These are phyloP conservation scores for Chaetomium cochliodes DNA, from an alignment of 495 filamentous ascomycete genomes.

Conservation along the genomic window DNA sequence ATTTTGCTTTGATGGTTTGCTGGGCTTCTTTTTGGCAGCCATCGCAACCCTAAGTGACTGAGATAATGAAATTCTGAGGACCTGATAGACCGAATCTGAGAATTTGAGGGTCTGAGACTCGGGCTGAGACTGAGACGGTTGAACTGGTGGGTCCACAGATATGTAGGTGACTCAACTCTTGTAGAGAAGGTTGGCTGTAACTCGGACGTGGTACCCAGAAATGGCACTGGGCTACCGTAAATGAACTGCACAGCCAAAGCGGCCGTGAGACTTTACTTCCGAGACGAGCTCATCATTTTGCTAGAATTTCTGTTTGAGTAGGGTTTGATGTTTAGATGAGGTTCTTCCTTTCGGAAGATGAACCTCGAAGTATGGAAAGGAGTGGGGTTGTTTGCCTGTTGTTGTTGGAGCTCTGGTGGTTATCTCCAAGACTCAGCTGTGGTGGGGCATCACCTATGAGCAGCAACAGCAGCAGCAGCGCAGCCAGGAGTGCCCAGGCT, in stretches of 20 bases:
- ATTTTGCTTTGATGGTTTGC: constrained; percentile 40
- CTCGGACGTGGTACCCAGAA: constrained; percentile 14
- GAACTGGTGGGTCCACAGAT: not conserved
- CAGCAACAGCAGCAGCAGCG: no score
- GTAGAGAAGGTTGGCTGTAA: not conserved
- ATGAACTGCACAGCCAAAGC: constrained; percentile 31
- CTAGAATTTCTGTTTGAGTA: not conserved
- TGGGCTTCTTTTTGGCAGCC: constrained; percentile 49
- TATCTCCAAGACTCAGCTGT: not conserved
- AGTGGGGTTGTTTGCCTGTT: not conserved
- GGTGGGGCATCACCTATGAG: not conserved
- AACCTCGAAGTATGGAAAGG: constrained; percentile 1
- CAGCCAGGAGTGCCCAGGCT: no score
- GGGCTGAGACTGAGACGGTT: not conserved
- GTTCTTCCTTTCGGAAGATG: not conserved
- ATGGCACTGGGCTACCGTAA: constrained; percentile 1
- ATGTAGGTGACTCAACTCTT: constrained; percentile 1
- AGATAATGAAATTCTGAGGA: not conserved
- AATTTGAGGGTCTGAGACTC: not conserved
- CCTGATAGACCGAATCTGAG: not conserved
- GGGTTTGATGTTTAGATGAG: not conserved
- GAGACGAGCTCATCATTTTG: constrained; percentile 31
- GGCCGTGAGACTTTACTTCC: constrained; percentile 33
- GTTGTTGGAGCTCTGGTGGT: not conserved
- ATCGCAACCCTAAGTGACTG: constrained; percentile 29